These are phyloP conservation scores for Ascochyta viciae-villosae DNA, from an alignment of 2,329 filamentous ascomycete species.

Conservation along the genomic window DNA sequence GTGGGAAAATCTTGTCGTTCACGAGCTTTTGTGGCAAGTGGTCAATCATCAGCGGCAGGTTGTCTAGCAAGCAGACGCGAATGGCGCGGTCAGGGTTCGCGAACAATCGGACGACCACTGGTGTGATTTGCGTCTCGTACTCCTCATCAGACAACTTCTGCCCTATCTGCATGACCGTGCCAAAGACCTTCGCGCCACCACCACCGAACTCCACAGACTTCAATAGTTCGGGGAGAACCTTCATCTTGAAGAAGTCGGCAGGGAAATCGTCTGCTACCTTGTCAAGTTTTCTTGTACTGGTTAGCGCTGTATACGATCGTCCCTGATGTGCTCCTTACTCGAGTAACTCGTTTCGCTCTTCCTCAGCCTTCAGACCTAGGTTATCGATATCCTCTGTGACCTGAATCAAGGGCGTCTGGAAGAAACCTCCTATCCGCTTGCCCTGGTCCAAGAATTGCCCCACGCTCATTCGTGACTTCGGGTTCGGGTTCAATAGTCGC, in stretches of 20 bases:
- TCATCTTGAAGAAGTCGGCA: slow-evolving; percentile 98
- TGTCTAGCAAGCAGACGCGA: slow-evolving; percentile 88
- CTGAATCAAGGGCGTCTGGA: slow-evolving; percentile 90
- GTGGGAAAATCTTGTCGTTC: slow-evolving; percentile 95
- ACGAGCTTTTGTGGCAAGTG: slow-evolving; percentile 85
- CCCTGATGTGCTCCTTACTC: slow-evolving; percentile 55
- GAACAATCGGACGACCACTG: slow-evolving; percentile 87
- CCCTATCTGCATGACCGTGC: slow-evolving; percentile 88
- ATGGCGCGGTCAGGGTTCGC: slow-evolving; percentile 90
- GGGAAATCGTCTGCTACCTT: slow-evolving; percentile 91
- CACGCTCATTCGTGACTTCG: slow-evolving; percentile 85
- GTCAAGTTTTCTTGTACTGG: slow-evolving; percentile 70
- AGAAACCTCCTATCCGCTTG: slow-evolving; percentile 80
- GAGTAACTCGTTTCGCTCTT: slow-evolving; percentile 84
- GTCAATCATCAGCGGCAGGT: slow-evolving; percentile 88
- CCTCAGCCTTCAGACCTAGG: slow-evolving; percentile 83
- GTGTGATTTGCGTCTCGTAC: slow-evolving; percentile 82
- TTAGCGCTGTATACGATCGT: background rate
- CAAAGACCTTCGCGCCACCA: slow-evolving; percentile 88
- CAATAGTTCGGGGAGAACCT: slow-evolving; percentile 91
- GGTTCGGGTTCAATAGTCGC: slow-evolving; percentile 84
- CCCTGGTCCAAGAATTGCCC: slow-evolving; percentile 91
- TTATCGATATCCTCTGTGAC: slow-evolving; percentile 93
- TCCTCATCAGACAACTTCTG: slow-evolving; percentile 87
- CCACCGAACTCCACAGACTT: slow-evolving; percentile 99